Percentiles rank a stretch among this genome's conserved stretches.
Conservation (phyloP, 1,139 yeast species). For the Meyerozyma carpophila region DNA sequence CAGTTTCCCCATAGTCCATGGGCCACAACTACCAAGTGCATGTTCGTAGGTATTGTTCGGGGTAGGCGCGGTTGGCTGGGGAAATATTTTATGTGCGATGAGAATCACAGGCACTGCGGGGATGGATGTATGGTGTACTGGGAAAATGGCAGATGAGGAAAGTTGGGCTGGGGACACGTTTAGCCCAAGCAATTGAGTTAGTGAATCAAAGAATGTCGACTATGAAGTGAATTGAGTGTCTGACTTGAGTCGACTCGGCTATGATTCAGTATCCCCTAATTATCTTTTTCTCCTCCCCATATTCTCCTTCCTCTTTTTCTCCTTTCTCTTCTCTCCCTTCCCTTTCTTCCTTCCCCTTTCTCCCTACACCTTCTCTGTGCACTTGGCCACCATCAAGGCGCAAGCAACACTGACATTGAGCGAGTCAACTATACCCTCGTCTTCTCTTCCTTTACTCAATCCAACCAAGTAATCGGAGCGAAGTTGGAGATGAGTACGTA, state of each 20-base stretch:
- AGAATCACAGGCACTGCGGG: not conserved
- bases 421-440: conserved; percentile 58
- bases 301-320: too few relatives aligned
- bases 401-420: conserved; percentile 89
- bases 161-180: too few relatives aligned
- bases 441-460: conserved; percentile 31
- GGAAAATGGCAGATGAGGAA: not conserved
- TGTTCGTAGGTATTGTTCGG: not conserved
- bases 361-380: conserved; percentile 14
- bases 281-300: too few relatives aligned
- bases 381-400: conserved; percentile 54
- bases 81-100: not conserved
- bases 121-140: not conserved
- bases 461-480: conserved; percentile 64
- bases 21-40: conserved; percentile 63
- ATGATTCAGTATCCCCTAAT: too few relatives aligned
- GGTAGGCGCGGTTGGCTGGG: not conserved
- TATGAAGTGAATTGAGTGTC: too few relatives aligned
- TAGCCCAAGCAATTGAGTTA: too few relatives aligned
- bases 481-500: conserved; percentile 58
- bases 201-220: too few relatives aligned
- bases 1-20: conserved; percentile 87
- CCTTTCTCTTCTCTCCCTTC: too few relatives aligned
- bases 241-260: too few relatives aligned
- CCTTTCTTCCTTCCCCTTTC: too few relatives aligned